Conservation (phyloP, 768 basidiomycete species). For the Leucocoprinus leucothites region DNA sequence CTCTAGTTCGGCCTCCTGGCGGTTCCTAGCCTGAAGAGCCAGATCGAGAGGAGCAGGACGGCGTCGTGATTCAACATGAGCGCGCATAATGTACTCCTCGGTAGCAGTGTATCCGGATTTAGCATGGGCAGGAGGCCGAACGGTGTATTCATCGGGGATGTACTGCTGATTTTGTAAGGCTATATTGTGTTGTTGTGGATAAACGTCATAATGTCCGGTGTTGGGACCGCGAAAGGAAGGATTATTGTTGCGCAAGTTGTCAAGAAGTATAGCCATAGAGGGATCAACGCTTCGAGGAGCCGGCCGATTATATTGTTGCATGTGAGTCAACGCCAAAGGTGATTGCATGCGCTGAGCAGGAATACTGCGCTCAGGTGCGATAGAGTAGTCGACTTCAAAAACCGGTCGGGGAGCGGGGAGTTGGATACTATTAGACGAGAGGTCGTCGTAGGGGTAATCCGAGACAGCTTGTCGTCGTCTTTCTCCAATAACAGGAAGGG, state of each 20-base stretch:
- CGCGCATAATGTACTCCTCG: conserved; percentile 65
- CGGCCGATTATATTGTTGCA: not conserved
- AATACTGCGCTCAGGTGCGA: conserved; percentile 23
- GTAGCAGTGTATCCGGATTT: conserved; percentile 61
- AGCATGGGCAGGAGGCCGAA: conserved; percentile 21
- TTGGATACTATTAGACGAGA: conserved; percentile 5
- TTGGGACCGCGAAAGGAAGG: conserved; percentile 15
- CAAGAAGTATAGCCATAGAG: conserved; percentile 35
- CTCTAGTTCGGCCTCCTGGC: conserved; percentile 18
- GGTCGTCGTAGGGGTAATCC: conserved; percentile 4
- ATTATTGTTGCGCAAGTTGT: conserved; percentile 27
- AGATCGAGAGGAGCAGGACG: conserved; percentile 36
- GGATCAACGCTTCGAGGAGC: conserved; percentile 26
- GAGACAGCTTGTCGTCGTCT: not conserved
- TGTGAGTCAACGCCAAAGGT: not conserved
- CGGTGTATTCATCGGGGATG: conserved; percentile 21
- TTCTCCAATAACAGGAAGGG: conserved; percentile 9
- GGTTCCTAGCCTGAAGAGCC: conserved; percentile 19
- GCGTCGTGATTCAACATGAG: conserved; percentile 38
- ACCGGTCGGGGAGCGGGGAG: not conserved
- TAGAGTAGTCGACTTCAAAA: conserved; percentile 39
- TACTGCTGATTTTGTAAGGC: conserved; percentile 19
- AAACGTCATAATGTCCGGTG: conserved; percentile 2
- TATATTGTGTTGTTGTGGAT: not conserved
- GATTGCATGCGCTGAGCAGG: conserved; percentile 17